Base-by-base conservation (phyloP, 495 filamentous ascomycete genomes). In the Parachaetomium inaequale region DNA sequence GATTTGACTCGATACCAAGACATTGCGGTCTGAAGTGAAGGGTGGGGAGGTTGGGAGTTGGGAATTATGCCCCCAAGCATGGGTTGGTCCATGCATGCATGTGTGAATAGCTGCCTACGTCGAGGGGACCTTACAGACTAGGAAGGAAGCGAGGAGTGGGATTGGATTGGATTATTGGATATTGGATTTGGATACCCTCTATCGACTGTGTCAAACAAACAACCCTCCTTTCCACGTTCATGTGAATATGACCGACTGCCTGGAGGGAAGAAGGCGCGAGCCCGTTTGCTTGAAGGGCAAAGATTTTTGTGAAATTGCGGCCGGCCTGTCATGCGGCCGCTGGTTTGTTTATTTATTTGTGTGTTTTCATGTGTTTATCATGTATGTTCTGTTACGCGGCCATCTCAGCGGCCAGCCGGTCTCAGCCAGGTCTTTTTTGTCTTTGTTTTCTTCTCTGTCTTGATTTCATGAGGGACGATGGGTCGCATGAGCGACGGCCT, bases 361-460 rank as follows among this genome's bases (percentile, higher is more conserved):
- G 3, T 43, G 8, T 43, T n/a, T 43, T n/a, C n/a, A n/a, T n/a
- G 43, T 46, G 43, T 46, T 46, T 23, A 19, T 46, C 7, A 10
- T 7, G 7, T 46, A 7, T 46, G 8, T 5, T 46, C 43, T 23
- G 3, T 46, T 46, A 21, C 40, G n/a, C 43, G 47, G 25, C 19
- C 28, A 28, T 51, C 15, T 28, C 6, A 17, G 4, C 36, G 36
- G 36, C n/a, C n/a, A n/a, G n/a, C n/a, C n/a, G n/a, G n/a, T n/a
- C n/a, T n/a, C n/a, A n/a, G 36, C 36, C 36, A 40, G 36, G 14
- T 40, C 14, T 17, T 15, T 40, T 5, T 12, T 40, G 36, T 15
- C 38, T 52, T 36, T 25, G 47, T 61, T 61, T 59, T 50, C 31
- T 21, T 19, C 17, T 51, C 14, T 49, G 17, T 46, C 2, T 46